phyloP scores from a whole-genome alignment of 257 asterid genomes.

The Nemophila menziesii region DNA sequence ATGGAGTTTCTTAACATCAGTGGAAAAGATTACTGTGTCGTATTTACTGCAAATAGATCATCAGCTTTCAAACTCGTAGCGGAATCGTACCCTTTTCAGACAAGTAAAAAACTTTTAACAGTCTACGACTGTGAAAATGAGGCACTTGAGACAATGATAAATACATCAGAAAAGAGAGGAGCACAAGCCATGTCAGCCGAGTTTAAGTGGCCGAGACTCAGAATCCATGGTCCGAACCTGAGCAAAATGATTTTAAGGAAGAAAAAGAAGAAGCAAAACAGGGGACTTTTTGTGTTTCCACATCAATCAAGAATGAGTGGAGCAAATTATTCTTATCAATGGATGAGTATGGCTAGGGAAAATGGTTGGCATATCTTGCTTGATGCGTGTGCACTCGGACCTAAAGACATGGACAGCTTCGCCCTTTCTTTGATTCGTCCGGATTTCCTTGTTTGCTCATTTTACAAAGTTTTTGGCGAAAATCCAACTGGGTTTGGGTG shows the following conservation, averaged over 20 bases:
- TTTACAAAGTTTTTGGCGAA: constrained; percentile 78
- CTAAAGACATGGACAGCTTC: constrained; percentile 79
- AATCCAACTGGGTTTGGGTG: constrained; percentile 97
- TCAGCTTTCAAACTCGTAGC: constrained; percentile 78
- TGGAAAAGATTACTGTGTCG: constrained; percentile 51
- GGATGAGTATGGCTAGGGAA: constrained; percentile 81
- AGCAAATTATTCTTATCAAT: constrained; percentile 67
- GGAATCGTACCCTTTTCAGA: constrained; percentile 63
- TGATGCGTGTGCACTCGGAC: constrained; percentile 81
- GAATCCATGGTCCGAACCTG: constrained; percentile 42
- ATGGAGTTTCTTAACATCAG: constrained; percentile 66
- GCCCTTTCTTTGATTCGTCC: constrained; percentile 76
- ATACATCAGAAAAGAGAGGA: constrained; percentile 50
- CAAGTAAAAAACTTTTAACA: constrained; percentile 48
- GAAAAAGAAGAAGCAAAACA: constrained; percentile 28
- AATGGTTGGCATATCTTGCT: constrained; percentile 92
- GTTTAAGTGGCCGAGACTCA: constrained; percentile 85
- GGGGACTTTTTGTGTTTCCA: constrained; percentile 77
- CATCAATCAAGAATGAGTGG: constrained; percentile 89
- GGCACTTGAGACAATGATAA: constrained; percentile 57
- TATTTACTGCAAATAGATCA: constrained; percentile 71
- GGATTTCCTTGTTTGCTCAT: constrained; percentile 72
- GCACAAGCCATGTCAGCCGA: constrained; percentile 56
- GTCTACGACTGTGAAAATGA: constrained; percentile 79
- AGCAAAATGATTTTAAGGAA: constrained; percentile 40